Conservation (phyloP, 2,329 filamentous ascomycete species). For the Pseudocercospora eumusae region DNA sequence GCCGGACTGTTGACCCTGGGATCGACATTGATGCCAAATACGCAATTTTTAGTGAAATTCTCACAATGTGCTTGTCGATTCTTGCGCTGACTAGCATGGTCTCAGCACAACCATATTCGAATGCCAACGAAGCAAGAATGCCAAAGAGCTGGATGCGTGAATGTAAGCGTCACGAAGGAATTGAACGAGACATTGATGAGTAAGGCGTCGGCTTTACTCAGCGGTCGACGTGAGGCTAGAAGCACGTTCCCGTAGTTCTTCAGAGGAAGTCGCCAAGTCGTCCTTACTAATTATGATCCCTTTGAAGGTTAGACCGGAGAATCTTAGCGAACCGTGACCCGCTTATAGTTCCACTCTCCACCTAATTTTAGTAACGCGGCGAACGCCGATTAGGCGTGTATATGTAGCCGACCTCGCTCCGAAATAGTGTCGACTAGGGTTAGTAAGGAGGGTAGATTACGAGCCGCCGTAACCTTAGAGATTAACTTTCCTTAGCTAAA, state of each 20-base stretch:
- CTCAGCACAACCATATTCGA: neutral
- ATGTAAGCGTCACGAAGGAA: neutral
- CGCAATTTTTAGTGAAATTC: neutral
- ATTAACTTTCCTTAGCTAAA: no score
- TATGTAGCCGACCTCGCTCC: no score
- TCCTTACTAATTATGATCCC: no score
- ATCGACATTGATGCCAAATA: conserved; percentile 5
- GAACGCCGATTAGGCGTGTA: no score
- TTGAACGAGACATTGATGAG: neutral
- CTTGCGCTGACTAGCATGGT: conserved; percentile 3
- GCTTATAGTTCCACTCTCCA: no score
- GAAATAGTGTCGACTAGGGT: no score
- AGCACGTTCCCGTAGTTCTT: neutral
- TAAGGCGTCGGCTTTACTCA: neutral
- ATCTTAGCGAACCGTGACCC: no score
- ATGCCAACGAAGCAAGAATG: neutral
- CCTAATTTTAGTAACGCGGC: no score
- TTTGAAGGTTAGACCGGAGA: no score
- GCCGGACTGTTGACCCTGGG: neutral
- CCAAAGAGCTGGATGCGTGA: neutral
- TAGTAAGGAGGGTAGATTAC: no score
- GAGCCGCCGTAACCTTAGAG: no score
- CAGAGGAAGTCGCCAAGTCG: neutral
- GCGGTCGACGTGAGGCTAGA: neutral
- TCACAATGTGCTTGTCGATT: neutral